phyloP scores from a whole-genome alignment of 2,329 filamentous ascomycete species.

The Fusarium tupiense region DNA sequence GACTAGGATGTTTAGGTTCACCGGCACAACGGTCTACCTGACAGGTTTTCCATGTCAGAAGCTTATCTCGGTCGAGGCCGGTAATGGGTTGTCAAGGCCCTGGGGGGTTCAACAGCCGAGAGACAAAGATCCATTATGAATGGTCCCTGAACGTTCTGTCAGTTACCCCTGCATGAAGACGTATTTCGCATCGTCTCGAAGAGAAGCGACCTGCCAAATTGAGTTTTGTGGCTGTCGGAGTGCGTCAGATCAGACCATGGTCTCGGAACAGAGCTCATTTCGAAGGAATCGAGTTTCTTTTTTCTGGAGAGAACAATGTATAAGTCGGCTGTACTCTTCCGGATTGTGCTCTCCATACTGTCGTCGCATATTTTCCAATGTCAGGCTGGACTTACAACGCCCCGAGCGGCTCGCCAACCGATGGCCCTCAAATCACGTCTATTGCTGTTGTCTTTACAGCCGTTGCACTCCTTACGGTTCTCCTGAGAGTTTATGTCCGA shows the following conservation, averaged over 20 bases:
- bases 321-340: background rate
- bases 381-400: conserved; percentile 29
- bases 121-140: background rate
- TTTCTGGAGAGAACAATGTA: background rate
- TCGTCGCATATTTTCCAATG: conserved; percentile 3
- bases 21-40: background rate
- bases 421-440: conserved; percentile 20
- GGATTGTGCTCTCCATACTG: background rate
- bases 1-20: background rate
- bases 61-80: background rate
- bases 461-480: conserved; percentile 3
- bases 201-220: background rate
- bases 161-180: background rate
- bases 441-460: conserved; percentile 16
- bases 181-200: background rate
- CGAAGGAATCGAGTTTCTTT: background rate
- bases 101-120: background rate
- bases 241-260: background rate
- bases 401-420: conserved; percentile 7
- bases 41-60: background rate
- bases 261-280: background rate
- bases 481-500: conserved; percentile 21
- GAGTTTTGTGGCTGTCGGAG: background rate
- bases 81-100: background rate
- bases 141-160: background rate